Evolutionary conservation across 1,284 basidiomycete genomes (phyloP), one percentile per base, ranked within the genome.

Genomic region (Austropuccinia psidii): DNA sequence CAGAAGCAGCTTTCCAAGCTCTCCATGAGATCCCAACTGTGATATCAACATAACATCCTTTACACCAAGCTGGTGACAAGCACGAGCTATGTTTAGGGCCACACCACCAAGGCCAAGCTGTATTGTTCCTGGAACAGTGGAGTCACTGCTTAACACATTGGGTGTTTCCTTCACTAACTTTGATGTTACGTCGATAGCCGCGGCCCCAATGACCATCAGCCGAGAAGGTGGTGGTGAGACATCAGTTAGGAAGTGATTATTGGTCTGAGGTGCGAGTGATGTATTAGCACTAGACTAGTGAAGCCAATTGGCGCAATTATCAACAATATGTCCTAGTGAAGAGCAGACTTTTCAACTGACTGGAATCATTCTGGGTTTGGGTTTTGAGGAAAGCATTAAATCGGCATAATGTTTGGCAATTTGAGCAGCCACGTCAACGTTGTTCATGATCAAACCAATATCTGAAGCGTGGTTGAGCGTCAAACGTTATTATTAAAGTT

Each of bases 31-130:
- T 9, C 81, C 83, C 5, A 83, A 76, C 0, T 82, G 80, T 0
- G 84, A 81, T 24, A 85, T 78, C n/a, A 85, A 79, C 55, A 80
- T 75, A 9, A 83, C 82, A 11, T 79, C 58, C 6, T 75, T 37
- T 1, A 60, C 21, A 35, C 87, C 80, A 8, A 88, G 79, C 27
- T 89, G 85, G 77, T 90, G 86, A 1, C 92, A 86, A 0, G 93
- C 91, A 79, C 96, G 91, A 0, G 94, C 91, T 58, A 98, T 87
- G 80, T 99, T 99, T 29, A 94, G 87, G 0, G 87, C 93, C 2
- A 99, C 96, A 15, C 96, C 96, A 1, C 96, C 96, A 0, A 91
- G 83, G 0, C 89, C 86, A 33, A 94, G 77, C 1, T 83, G 82
- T 17, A 98, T 86, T 1, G 79, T 82, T 9, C 95, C 96, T 0